phyloP scores from a whole-genome alignment of 768 basidiomycete species.

The Auriscalpium orientale region DNA sequence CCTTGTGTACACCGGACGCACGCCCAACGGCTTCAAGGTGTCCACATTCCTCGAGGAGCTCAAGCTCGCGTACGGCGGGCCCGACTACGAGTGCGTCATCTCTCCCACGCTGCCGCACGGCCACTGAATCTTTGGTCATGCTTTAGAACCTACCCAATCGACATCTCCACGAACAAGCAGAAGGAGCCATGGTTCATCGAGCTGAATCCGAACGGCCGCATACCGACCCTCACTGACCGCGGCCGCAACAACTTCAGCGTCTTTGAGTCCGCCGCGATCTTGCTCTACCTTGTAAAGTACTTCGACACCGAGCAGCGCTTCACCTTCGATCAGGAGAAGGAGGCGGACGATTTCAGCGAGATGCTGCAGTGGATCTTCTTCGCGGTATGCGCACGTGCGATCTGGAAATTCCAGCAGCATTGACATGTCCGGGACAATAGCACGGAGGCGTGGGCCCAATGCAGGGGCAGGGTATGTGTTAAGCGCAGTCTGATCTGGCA shows the following conservation, averaged over 20 bases:
- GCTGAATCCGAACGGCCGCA: conserved; percentile 67
- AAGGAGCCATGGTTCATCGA: conserved; percentile 78
- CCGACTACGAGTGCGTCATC: conserved; percentile 41
- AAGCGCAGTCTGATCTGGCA: background rate
- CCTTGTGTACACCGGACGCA: conserved; percentile 27
- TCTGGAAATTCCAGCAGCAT: background rate
- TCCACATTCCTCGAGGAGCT: conserved; percentile 58
- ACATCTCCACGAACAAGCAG: conserved; percentile 60
- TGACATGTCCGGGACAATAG: conserved; percentile 24
- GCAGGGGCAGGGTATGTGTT: conserved; percentile 56
- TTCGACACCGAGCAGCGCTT: conserved; percentile 75
- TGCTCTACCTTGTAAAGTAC: conserved; percentile 74
- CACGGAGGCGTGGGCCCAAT: conserved; percentile 84
- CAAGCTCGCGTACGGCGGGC: conserved; percentile 29
- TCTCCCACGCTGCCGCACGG: background rate
- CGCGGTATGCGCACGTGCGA: conserved; percentile 33
- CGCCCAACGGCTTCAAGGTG: conserved; percentile 51
- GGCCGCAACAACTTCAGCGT: conserved; percentile 53
- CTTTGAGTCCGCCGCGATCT: conserved; percentile 76
- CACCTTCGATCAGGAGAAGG: conserved; percentile 45
- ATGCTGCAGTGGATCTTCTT: conserved; percentile 87
- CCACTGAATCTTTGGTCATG: background rate
- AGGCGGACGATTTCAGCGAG: conserved; percentile 59
- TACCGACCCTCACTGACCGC: conserved; percentile 60
- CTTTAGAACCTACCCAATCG: conserved; percentile 42